Evolutionary conservation across 495 filamentous ascomycete species (phyloP), one percentile per base, ranked within the genome.

Genomic region (Podospora sp.): DNA sequence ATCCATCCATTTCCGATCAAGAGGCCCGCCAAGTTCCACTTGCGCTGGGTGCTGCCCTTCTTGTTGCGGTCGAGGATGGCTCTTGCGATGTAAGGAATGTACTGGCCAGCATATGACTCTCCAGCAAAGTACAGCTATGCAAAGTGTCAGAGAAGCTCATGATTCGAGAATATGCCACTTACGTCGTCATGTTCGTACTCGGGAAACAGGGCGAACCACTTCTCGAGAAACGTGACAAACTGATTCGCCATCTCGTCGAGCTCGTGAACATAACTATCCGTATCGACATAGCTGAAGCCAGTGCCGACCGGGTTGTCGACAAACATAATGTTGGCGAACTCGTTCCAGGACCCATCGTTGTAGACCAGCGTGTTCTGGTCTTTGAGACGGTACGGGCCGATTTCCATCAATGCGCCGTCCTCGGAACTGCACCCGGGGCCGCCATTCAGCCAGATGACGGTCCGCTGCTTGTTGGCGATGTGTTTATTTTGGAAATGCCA

Each of bases 1-100:
- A 98, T 93, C 96, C 96, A 99, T 22, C 94, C 95, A 75, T 98
- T 99, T 36, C 95, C 95, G 65, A 99, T 99, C 18, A 99, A 76
- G 40, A 99, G 83, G 18, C 96, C 96, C 65, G 86, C 82, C n/a
- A 99, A 77, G 26, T 91, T 91, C 96, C 95, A 98, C 18, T 75
- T 77, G 21, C 77, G 70, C n/a, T 74, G 70, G 9, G 72, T 73
- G 16, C 65, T 68, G 7, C 73, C 73, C 5, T 71, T 71, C 70
- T 87, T 85, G 78, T 98, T 98, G 40, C 93, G 92, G 22, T 91
- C 87, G 59, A 97, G 83, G 55, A 99, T 95, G 24, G 89, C 91
- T 67, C 89, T 88, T 9, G 96, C 92, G 66, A 99, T 94, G 75
- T 99, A 97, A 16, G 95, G 95, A 63, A 99, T 99, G 79, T 98